Conservation (phyloP, 768 basidiomycete genomes). For the Collybia mongolica region DNA sequence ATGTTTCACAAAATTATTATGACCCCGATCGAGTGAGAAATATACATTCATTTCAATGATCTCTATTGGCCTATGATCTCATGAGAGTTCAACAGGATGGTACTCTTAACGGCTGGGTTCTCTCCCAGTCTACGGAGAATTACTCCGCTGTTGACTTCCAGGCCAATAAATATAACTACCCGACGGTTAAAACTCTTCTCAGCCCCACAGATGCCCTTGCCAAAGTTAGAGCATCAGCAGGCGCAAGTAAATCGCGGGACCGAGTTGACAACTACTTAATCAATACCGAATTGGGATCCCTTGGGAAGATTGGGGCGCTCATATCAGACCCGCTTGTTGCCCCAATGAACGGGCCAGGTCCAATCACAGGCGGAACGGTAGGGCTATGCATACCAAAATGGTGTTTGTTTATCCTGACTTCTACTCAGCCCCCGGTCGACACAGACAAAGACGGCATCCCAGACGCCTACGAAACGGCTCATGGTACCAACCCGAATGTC, state of each 20-base stretch:
- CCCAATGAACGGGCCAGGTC: slow-evolving; percentile 30
- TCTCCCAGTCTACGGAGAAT: slow-evolving; percentile 24
- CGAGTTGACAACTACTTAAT: slow-evolving; percentile 30
- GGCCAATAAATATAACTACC: slow-evolving; percentile 25
- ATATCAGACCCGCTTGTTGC: slow-evolving; percentile 25
- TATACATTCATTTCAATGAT: not conserved
- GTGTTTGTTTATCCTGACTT: not conserved
- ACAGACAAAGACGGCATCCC: slow-evolving; percentile 32
- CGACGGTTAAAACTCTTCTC: slow-evolving; percentile 26
- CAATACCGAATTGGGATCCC: slow-evolving; percentile 27
- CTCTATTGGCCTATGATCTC: not conserved
- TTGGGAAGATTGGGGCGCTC: slow-evolving; percentile 30
- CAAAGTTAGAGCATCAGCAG: slow-evolving; percentile 26
- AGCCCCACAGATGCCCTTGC: slow-evolving; percentile 26
- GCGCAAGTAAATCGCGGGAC: slow-evolving; percentile 31
- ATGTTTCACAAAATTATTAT: slow-evolving; percentile 32
- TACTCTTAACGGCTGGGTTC: slow-evolving; percentile 25
- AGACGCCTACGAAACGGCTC: slow-evolving; percentile 29
- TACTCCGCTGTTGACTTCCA: slow-evolving; percentile 33
- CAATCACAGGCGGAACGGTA: slow-evolving; percentile 29
- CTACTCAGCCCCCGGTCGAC: slow-evolving; percentile 22
- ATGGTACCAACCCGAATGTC: slow-evolving; percentile 28
- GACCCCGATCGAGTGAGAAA: slow-evolving; percentile 25
- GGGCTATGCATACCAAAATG: not conserved
- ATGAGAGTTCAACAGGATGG: slow-evolving; percentile 18